Base-by-base conservation (phyloP, 2,329 filamentous ascomycete genomes). In the Fusarium secorum region DNA sequence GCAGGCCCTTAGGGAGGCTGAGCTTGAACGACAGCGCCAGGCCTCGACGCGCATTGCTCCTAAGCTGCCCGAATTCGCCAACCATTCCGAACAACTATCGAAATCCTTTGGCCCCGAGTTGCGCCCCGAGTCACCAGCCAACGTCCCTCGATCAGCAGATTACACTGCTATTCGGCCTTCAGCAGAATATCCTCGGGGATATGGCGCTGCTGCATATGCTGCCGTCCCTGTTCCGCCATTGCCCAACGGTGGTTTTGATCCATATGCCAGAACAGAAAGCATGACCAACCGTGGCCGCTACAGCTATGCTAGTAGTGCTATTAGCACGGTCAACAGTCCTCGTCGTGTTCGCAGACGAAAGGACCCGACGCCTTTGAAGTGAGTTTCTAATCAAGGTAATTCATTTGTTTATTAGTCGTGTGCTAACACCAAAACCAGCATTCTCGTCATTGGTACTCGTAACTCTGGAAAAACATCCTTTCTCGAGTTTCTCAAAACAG, bases 311-410 rank as follows among this genome's bases (percentile, higher is more conserved):
- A 97, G 93, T 83, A 97, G 93, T 81, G 92, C 93, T 58, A 89
- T 95, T 73, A 97, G 93, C 85, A 92, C 93, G 66, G 90, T 97
- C 83, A 97, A 97, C 84, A 97, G 92, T 81, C 95, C 96, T 70
- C 90, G 96, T 73, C 90, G 95, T 79, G 91, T 98, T 73, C 91
- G 96, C 76, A 92, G 95, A 85, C 91, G 96, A 84, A 98, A 97
- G 86, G 96, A 99, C 78, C 96, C 96, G 13, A 98, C 95, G 15
- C 94, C 96, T 2, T 97, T 98, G 88, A 99, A 99, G 95, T 98
- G 85, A 88, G 94, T 88, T 30, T 49, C 30, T 44, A 32, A n/a
- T 44, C n/a, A 35, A 24, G 28, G 20, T 22, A 24, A 17, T 26
- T 28, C 28, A n/a, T 30, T 41, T 24, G 13, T n/a, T 36, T 24